Base-by-base conservation (phyloP, 768 basidiomycete genomes). In the Boletus coccyginus region DNA sequence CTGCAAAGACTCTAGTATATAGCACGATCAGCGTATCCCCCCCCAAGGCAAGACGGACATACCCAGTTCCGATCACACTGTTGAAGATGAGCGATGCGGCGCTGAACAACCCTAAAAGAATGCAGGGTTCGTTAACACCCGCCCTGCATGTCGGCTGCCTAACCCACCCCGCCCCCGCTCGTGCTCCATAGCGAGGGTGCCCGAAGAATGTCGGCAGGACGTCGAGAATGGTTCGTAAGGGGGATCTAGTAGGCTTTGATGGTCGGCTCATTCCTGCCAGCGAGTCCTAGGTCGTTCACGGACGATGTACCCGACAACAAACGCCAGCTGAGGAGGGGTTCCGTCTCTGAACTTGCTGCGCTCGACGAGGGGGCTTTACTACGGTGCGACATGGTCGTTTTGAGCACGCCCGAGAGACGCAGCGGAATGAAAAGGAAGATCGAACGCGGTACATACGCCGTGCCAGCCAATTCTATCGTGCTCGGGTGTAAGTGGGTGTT, bases 41-140 rank as follows among this genome's bases (percentile, higher is more conserved):
- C 38, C 32, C 27, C 3, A 21, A 46, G 21, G 8, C 5, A 2
- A 40, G 24, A 16, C 17, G n/a, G 29, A 43, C 73, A 32, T 55
- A 85, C 88, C 88, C 87, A 19, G 86, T 83, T 19, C 88, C 87
- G 32, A 89, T 85, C n/a, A 88, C 78, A 29, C 84, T 79, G 64
- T 90, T 90, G 74, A 89, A 88, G 39, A 90, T 84, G 42, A 90
- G 79, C 59, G 81, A 85, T 3, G 82, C 69, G 5, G 85, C 81
- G 56, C 83, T 86, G 44, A 79, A 46, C 21, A 68, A 41, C 12
- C 66, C 66, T 67, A 31, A 19, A 24, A 55, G 42, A 33, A 53
- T 21, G 21, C 21, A 21, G 12, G 2, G 12, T 51, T 21, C 12
- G 42, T 63, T 3, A 48, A 32, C n/a, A 11, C 36, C 11, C 3